Conservation (phyloP, 2,329 filamentous ascomycete genomes). For the Magnaporthales sp. region DNA sequence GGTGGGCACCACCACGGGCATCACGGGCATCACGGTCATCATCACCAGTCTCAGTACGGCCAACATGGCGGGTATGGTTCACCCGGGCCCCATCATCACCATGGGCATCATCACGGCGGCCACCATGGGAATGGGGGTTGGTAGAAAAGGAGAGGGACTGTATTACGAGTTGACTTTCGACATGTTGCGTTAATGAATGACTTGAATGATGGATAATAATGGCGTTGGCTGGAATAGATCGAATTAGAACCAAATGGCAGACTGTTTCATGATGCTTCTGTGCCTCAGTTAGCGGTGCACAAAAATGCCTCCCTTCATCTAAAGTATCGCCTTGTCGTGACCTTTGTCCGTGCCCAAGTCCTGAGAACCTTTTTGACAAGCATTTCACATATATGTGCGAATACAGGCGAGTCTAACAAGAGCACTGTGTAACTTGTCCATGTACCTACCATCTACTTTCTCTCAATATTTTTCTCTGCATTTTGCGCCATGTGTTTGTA, state of each 20-base stretch:
- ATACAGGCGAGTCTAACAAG: background rate
- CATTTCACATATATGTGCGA: background rate
- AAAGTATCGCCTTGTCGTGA: background rate
- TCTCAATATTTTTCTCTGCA: background rate
- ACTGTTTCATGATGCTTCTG: background rate
- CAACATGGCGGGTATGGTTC: background rate
- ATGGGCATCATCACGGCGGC: background rate
- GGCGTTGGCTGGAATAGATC: background rate
- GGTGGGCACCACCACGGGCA: background rate
- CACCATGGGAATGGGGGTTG: background rate
- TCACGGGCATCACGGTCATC: background rate
- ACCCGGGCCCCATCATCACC: background rate
- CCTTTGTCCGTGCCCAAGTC: background rate
- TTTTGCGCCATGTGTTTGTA: background rate
- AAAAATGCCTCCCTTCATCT: background rate
- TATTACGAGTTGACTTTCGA: background rate
- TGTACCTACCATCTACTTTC: background rate
- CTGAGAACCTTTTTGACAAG: background rate
- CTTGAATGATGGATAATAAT: too few species aligned
- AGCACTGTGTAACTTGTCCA: background rate
- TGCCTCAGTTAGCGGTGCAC: background rate
- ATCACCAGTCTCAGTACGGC: background rate
- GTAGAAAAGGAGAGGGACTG: background rate
- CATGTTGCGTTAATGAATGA: background rate
- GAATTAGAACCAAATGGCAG: background rate